Evolutionary conservation across 805 yeast genomes (phyloP), one percentile per base, ranked within the genome.

Genomic region (Teunomyces stri): DNA sequence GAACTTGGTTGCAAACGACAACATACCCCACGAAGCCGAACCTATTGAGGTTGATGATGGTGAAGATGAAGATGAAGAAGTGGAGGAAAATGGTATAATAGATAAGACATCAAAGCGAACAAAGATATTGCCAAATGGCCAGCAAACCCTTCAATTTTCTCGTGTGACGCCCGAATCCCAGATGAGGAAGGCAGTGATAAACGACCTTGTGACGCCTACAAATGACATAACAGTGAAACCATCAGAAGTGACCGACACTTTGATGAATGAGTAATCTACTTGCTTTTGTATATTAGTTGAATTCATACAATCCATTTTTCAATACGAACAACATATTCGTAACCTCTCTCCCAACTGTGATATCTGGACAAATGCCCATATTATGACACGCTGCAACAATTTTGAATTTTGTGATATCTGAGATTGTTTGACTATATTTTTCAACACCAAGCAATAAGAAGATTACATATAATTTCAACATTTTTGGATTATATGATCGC

Each of bases 341-440:
- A 5, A 58, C 61, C 13, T 67, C 69, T 45, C 53, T 51, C 10
- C 63, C 56, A 27, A 62, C 45, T 5, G 48, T 43, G 6, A 51
- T 35, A 5, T 53, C 54, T 2, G 47, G 36, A 1, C 61, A 61
- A 1, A 66, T 52, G 1, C 74, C 71, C n/a, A 65, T 44, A 3
- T 28, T 46, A 22, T 47, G 46, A 16, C 76, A 69, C 12, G 68
- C 54, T 12, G 57, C 46, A 10, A 70, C 63, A 38, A 77, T 68
- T 13, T 69, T 66, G 21, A 62, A 59, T 0, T 75, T 73, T 4
- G 56, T 46, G 31, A 64, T 56, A 41, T 72, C 76, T 1, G 81
- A 71, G 2, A 79, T 55, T 6, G 61, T 55, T 29, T 74, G 57
- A 27, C 75, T 77, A 47, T 76, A 70, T 15, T 60, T 64, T 16